Conservation (phyloP, 169 alveolate species). For the Cryptosporidium ryanae region DNA sequence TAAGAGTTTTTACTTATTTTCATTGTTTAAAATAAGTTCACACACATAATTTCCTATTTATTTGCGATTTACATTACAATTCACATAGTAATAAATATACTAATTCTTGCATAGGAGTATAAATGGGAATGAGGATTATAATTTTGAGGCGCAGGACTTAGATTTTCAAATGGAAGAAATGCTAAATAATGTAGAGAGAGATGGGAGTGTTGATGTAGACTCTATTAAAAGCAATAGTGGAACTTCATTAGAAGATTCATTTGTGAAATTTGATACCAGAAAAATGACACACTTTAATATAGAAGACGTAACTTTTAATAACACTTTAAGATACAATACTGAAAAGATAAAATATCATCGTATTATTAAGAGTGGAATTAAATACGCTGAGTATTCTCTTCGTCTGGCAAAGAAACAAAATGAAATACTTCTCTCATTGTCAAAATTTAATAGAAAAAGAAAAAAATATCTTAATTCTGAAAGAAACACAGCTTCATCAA, state of each 20-base stretch:
- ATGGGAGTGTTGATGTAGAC: not conserved
- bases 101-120: too few species aligned
- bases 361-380: constrained; percentile 61
- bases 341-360: constrained; percentile 59
- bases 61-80: too few species aligned
- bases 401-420: constrained; percentile 17
- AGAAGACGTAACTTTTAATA: constrained; percentile 40
- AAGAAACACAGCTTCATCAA: constrained; percentile 57
- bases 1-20: too few species aligned
- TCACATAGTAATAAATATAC: too few species aligned
- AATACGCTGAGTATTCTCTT: constrained; percentile 61
- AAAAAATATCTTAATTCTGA: constrained; percentile 4
- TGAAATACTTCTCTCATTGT: not conserved
- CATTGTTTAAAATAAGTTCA: too few species aligned
- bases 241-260: constrained; percentile 26
- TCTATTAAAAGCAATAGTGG: not conserved
- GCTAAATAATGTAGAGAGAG: constrained; percentile 2
- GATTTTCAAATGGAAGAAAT: constrained; percentile 34
- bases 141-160: not conserved
- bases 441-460: constrained; percentile 15
- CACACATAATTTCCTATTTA: too few species aligned
- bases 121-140: too few species aligned
- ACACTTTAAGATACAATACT: constrained; percentile 4
- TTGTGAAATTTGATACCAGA: constrained; percentile 63
- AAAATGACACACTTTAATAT: constrained; percentile 49